Evolutionary conservation across 768 basidiomycete species (phyloP).

Genomic region (Boletus rex-veris): DNA sequence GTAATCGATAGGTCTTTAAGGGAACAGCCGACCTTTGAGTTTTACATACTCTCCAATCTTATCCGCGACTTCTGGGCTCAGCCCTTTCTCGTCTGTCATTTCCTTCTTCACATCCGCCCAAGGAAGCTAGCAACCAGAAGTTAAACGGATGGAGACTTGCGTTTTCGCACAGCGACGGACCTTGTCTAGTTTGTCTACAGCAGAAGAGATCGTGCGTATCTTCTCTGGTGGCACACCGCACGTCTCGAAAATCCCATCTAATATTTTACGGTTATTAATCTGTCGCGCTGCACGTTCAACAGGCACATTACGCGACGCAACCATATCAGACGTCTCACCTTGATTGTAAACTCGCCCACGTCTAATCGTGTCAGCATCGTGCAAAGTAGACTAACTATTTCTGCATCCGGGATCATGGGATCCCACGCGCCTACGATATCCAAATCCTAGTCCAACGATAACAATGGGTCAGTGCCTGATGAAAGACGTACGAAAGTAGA

Average conservation of each 20-base stretch:
- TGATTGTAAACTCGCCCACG: slow-evolving; percentile 92
- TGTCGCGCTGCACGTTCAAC: slow-evolving; percentile 29
- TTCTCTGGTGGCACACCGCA: slow-evolving; percentile 92
- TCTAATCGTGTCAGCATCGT: slow-evolving; percentile 80
- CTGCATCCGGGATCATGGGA: slow-evolving; percentile 96
- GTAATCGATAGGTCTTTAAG: background rate
- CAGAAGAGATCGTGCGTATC: slow-evolving; percentile 89
- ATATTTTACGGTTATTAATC: slow-evolving; percentile 95
- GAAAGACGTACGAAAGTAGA: background rate
- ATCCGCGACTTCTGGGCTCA: slow-evolving; percentile 78
- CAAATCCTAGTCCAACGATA: slow-evolving; percentile 62
- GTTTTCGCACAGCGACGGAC: slow-evolving; percentile 34
- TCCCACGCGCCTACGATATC: slow-evolving; percentile 93
- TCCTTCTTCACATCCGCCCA: slow-evolving; percentile 94
- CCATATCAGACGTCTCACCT: slow-evolving; percentile 45
- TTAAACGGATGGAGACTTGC: background rate
- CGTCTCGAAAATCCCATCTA: slow-evolving; percentile 95
- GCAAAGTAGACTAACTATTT: slow-evolving; percentile 77
- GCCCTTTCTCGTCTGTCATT: slow-evolving; percentile 94
- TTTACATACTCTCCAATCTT: slow-evolving; percentile 97
- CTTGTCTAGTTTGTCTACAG: slow-evolving; percentile 99
- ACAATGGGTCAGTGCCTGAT: background rate
- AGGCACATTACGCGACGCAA: background rate
- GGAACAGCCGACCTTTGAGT: slow-evolving; percentile 66
- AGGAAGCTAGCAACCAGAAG: slow-evolving; percentile 48